Base-by-base conservation (phyloP, 495 filamentous ascomycete species). In the Penicillium macrosclerotiorum region DNA sequence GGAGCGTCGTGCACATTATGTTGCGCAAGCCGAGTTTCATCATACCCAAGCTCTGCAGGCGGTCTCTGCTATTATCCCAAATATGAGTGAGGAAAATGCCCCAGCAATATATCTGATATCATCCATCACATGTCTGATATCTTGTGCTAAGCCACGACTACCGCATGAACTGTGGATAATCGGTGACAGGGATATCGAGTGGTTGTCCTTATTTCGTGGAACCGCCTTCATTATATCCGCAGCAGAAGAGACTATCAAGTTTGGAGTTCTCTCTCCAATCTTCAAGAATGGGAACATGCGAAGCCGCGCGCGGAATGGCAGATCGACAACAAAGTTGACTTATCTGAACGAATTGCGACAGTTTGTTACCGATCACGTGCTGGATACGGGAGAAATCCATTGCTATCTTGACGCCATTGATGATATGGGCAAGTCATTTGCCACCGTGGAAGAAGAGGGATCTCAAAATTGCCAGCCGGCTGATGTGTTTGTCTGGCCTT, bases 401-500 rank as follows among this genome's bases (percentile, higher is more conserved):
- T 32, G 35, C 19, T 52, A 57, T 20, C 29, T 25, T 5, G 49
- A 42, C 17, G 34, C 53, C 1, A 43, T 56, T 18, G 38, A 51
- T 31, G 34, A 44, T 6, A 6, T 56, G 25, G 27, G 24, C 1
- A 56, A 51, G 20, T 56, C 52, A 7, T 56, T 56, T 23, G 47
- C 43, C 4, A 38, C 45, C 6, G 17, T 52, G 9, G 34, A 27
- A 24, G 40, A 50, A 16, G 12, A 36, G 11, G 33, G 52, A 2
- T 24, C 18, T n/a, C 26, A 25, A 14, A 37, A 37, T 12, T 32
- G 47, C 5, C 41, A 52, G 42, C 44, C 45, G 14, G 47, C 56
- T 4, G 66, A 65, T 37, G 57, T 67, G 0, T 66, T 73, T 22
- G 56, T 68, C 22, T 75, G 70, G 70, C 48, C 73, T 3, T 61